Percentiles rank a stretch among this genome's conserved stretches.
Evolutionary conservation across 805 yeast species (phyloP).

Genomic region (Monosporozyma aerobia): DNA sequence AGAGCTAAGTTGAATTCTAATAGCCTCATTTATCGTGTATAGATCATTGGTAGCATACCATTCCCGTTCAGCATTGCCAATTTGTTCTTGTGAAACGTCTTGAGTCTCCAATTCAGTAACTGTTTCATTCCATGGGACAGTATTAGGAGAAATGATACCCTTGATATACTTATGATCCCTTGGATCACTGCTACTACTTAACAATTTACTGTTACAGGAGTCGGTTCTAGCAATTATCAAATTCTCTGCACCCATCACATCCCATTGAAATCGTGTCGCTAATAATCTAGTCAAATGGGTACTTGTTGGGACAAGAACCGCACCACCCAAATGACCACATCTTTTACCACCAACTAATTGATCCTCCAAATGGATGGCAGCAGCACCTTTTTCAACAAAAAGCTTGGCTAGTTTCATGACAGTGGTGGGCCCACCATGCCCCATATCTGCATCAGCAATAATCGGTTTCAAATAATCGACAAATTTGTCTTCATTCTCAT

Average conservation of each 20-base stretch:
- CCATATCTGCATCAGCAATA: conserved; percentile 60
- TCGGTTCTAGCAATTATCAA: conserved; percentile 54
- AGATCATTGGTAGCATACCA: conserved; percentile 40
- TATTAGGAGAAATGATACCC: conserved; percentile 32
- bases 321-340: conserved; percentile 57
- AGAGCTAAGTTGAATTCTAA: conserved; percentile 19
- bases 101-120: conserved; percentile 35
- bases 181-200: conserved; percentile 45
- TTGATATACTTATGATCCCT: conserved; percentile 47
- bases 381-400: conserved; percentile 60
- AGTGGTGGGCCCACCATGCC: conserved; percentile 54
- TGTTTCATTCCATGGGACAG: conserved; percentile 38
- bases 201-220: conserved; percentile 44
- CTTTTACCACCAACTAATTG: conserved; percentile 58
- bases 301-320: conserved; percentile 50
- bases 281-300: conserved; percentile 45
- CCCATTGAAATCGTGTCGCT: conserved; percentile 58
- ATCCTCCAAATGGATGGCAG: conserved; percentile 58
- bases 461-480: conserved; percentile 52
- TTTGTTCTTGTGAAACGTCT: conserved; percentile 31
- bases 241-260: conserved; percentile 50
- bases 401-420: conserved; percentile 58
- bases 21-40: conserved; percentile 45
- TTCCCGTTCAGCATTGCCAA: conserved; percentile 34
- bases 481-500: conserved; percentile 14